Percentiles rank a stretch among this genome's conserved stretches.
These are phyloP conservation scores for Marasmius sp. DNA, from an alignment of 1,284 basidiomycete species.

Conservation along the genomic window DNA sequence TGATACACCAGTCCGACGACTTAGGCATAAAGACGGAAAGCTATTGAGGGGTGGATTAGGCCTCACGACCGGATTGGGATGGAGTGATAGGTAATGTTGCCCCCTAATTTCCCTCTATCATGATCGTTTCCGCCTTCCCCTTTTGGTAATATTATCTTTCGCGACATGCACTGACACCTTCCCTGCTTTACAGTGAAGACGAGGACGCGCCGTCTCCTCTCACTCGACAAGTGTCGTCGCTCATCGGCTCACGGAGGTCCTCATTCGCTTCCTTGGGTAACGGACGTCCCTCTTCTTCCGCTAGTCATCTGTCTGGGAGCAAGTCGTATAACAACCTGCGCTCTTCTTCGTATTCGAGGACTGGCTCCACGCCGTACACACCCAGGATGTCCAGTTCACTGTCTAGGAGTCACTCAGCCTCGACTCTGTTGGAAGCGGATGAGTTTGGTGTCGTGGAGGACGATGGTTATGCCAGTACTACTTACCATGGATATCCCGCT, in stretches of 20 bases:
- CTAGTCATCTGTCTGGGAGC: not conserved
- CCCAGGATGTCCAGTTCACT: not conserved
- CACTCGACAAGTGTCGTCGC: slow-evolving; percentile 61
- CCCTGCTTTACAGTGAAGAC: slow-evolving; percentile 56
- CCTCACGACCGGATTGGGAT: slow-evolving; percentile 77
- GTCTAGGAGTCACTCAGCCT: not conserved
- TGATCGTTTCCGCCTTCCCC: too few relatives aligned
- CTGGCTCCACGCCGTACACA: too few relatives aligned
- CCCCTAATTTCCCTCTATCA: too few relatives aligned
- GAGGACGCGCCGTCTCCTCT: slow-evolving; percentile 78
- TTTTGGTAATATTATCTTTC: too few relatives aligned
- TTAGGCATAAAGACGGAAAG: slow-evolving; percentile 72
- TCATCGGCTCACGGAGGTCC: slow-evolving; percentile 47
- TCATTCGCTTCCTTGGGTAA: slow-evolving; percentile 26
- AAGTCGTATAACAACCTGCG: slow-evolving; percentile 13
- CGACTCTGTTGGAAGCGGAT: not conserved
- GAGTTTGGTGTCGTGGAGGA: not conserved
- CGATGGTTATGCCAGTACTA: not conserved
- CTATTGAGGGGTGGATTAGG: slow-evolving; percentile 70
- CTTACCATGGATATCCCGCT: not conserved
- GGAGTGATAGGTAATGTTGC: slow-evolving; percentile 68
- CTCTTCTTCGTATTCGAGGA: not conserved
- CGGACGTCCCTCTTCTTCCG: not conserved
- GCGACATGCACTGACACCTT: too few relatives aligned
- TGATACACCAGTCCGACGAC: slow-evolving; percentile 60